Evolutionary conservation across 768 basidiomycete genomes (phyloP).

Genomic region (Amanita rimosa): DNA sequence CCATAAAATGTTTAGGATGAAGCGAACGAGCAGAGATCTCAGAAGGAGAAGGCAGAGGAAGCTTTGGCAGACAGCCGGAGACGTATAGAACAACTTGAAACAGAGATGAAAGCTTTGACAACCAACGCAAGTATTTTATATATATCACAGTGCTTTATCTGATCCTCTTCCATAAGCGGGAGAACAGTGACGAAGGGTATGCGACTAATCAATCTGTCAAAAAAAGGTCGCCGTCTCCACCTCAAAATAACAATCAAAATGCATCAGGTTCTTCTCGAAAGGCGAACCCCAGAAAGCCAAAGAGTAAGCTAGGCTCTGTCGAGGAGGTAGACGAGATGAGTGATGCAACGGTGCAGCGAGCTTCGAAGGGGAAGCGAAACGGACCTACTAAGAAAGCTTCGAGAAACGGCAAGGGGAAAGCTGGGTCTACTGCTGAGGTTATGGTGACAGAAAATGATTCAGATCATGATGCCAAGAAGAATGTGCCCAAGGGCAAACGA

Average conservation of each 20-base stretch:
- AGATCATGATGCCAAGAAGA: neutral
- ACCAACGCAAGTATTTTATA: neutral
- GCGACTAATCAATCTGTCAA: neutral
- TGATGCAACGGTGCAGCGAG: slow-evolving; percentile 5
- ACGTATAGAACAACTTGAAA: slow-evolving; percentile 32
- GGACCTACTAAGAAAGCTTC: slow-evolving; percentile 1
- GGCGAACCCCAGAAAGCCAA: neutral
- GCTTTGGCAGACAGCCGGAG: slow-evolving; percentile 27
- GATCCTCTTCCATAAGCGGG: neutral
- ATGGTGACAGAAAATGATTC: slow-evolving; percentile 2
- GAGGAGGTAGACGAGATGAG: slow-evolving; percentile 12
- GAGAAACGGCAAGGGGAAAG: slow-evolving; percentile 19
- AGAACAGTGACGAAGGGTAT: neutral
- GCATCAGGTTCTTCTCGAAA: slow-evolving; percentile 3
- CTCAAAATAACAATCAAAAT: slow-evolving; percentile 1
- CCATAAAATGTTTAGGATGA: slow-evolving; percentile 21
- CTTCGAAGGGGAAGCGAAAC: neutral
- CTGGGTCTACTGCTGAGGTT: slow-evolving; percentile 14
- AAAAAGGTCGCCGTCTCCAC: neutral
- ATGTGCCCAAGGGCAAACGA: slow-evolving; percentile 2
- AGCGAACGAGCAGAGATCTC: slow-evolving; percentile 23
- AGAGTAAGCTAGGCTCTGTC: slow-evolving; percentile 1
- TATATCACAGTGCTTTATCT: neutral
- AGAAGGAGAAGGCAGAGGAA: slow-evolving; percentile 22
- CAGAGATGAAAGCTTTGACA: slow-evolving; percentile 21